Evolutionary conservation across 768 basidiomycete species (phyloP).

Genomic region (Pleurotus sapidus): DNA sequence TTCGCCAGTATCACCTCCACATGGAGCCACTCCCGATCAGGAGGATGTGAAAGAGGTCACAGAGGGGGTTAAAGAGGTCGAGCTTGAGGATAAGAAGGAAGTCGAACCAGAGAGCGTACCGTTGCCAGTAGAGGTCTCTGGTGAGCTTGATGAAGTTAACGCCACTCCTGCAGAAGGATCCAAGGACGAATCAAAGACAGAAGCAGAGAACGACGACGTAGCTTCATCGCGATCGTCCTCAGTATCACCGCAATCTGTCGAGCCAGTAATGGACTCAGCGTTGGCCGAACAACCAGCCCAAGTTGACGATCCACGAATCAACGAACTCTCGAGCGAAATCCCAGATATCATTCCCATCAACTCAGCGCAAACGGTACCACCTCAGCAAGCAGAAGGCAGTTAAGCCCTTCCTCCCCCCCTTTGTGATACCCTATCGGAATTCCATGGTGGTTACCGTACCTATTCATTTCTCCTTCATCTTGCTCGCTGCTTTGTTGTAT

Average conservation of each 20-base stretch:
- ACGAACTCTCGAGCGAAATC: no score
- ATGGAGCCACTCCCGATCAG: conserved; percentile 29
- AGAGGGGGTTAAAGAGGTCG: conserved; percentile 66
- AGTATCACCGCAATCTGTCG: background rate
- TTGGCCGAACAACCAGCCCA: background rate
- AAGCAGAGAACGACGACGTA: conserved; percentile 2
- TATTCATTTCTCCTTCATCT: background rate
- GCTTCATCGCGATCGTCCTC: conserved; percentile 4
- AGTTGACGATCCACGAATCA: background rate
- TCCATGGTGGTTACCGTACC: background rate
- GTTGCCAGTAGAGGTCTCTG: conserved; percentile 9
- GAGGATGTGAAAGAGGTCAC: conserved; percentile 70
- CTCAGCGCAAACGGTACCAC: background rate
- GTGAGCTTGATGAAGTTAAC: conserved; percentile 4
- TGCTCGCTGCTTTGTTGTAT: conserved; percentile 7
- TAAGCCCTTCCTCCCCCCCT: background rate
- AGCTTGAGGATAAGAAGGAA: conserved; percentile 43
- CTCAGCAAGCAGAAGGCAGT: background rate
- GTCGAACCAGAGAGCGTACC: conserved; percentile 20
- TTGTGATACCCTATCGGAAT: background rate
- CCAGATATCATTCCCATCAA: no score
- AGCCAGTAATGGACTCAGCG: background rate
- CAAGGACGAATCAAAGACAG: background rate
- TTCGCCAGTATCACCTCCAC: conserved; percentile 22
- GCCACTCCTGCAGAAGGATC: background rate